phyloP scores from a whole-genome alignment of 2,329 filamentous ascomycete genomes.

The Monilinia fructigena region DNA sequence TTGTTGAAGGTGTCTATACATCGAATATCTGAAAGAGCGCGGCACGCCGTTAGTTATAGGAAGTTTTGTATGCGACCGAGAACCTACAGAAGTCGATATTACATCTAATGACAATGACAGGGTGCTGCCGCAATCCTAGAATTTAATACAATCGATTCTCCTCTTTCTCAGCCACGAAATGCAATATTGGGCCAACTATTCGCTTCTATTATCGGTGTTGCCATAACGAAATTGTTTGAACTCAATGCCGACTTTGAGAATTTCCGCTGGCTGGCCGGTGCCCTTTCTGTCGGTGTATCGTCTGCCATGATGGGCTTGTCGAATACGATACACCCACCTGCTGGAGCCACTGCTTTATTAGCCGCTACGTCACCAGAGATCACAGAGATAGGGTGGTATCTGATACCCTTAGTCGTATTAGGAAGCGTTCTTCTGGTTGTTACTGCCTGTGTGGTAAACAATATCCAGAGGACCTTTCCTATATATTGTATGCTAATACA shows the following conservation, averaged over 20 bases:
- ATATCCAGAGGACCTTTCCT: conserved; percentile 62
- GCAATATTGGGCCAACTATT: conserved; percentile 66
- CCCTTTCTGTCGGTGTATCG: conserved; percentile 62
- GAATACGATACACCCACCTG: conserved; percentile 71
- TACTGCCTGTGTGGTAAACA: conserved; percentile 65
- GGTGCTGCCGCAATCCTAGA: conserved; percentile 75
- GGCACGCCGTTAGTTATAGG: conserved; percentile 62
- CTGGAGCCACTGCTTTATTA: conserved; percentile 70
- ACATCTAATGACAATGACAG: conserved; percentile 24
- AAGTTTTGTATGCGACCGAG: conserved; percentile 61
- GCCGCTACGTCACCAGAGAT: conserved; percentile 59
- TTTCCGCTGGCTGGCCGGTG: conserved; percentile 63
- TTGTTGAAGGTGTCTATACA: conserved; percentile 57
- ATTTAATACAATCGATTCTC: conserved; percentile 69
- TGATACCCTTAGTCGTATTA: conserved; percentile 62
- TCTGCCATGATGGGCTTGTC: conserved; percentile 67
- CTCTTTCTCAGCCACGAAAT: conserved; percentile 71
- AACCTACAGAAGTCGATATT: background rate
- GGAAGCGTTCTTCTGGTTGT: conserved; percentile 60
- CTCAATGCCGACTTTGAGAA: conserved; percentile 47
- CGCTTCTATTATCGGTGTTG: conserved; percentile 59
- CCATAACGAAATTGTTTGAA: conserved; percentile 64
- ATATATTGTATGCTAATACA: conserved; percentile 51
- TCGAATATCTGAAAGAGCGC: conserved; percentile 51
- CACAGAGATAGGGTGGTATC: conserved; percentile 63